Base-by-base conservation (phyloP, 1,284 basidiomycete genomes). In the Ceratobasidium theobromae region DNA sequence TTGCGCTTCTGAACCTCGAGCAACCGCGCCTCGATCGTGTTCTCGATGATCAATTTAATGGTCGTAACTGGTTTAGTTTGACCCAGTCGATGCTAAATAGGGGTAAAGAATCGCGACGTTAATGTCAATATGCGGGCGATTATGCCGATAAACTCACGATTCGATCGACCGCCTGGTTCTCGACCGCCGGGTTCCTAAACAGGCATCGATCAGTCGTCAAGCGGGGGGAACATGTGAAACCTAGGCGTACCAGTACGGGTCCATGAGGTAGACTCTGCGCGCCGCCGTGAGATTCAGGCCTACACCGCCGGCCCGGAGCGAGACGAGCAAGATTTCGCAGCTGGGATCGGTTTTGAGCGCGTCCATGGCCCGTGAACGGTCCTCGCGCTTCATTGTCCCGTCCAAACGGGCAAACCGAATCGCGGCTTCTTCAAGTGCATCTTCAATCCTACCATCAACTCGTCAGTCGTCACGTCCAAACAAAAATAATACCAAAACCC, bases 361-460 rank as follows among this genome's bases (percentile, higher is more conserved):
- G 25, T 95, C 91, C 86, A 99, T 95, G 1, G 96, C 91, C 66
- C 84, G 83, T 9, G 88, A 90, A 21, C 97, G 86, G 57, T 96
- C 93, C 65, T 97, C 95, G 67, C 96, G 89, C 73, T 91, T 91
- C 92, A 98, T 99, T 1, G 92, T 93, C 0, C 97, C 97, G 77
- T 99, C 97, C 35, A 99, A 78, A 46, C 95, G 86, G 72, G 93
- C 89, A 75, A 92, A 96, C 27, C 83, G 84, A 73, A 98, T 98
- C 43, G 84, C 83, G 27, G 86, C 84, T 38, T 85, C 81, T 70
- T 91, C 87, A 35, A 98, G 79, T 32, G 95, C 95, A 72, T 96
- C 94, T 75, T 95, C 94, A 67, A 98, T 85, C 73, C 92, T 81
- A 70, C 32, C 18, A 18, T 14, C 12, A 53, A 49, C 38, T 18